Evolutionary conservation across 2,329 filamentous ascomycete species (phyloP).

Genomic region (Chlorencoelia australis): DNA sequence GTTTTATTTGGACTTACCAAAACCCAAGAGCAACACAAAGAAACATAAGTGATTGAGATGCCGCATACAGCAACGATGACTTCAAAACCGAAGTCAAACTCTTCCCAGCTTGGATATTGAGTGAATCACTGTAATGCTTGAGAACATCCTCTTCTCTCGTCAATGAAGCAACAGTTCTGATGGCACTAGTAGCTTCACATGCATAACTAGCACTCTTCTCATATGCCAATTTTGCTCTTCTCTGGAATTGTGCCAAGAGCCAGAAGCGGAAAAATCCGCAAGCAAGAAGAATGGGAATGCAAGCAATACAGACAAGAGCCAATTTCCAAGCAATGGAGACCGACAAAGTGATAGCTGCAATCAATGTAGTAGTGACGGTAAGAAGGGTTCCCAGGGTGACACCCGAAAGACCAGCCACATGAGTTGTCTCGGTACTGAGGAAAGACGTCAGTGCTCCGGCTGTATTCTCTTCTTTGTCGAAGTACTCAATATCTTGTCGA

Average conservation of each 20-base stretch:
- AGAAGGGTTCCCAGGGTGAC: conserved; percentile 79
- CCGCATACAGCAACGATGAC: conserved; percentile 71
- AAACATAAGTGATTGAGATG: conserved; percentile 76
- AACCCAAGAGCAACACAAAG: conserved; percentile 79
- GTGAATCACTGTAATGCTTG: conserved; percentile 54
- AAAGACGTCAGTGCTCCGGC: conserved; percentile 83
- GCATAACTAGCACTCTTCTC: conserved; percentile 75
- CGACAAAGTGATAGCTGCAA: conserved; percentile 60
- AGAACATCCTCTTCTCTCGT: conserved; percentile 80
- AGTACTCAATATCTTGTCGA: conserved; percentile 86
- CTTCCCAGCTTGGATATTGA: conserved; percentile 54
- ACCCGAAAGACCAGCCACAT: conserved; percentile 79
- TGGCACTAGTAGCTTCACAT: conserved; percentile 86
- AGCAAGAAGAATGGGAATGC: conserved; percentile 64
- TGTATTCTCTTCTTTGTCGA: conserved; percentile 82
- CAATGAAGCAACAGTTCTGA: conserved; percentile 84
- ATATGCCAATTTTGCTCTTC: conserved; percentile 70
- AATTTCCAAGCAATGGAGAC: conserved; percentile 82
- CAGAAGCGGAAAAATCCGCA: conserved; percentile 87
- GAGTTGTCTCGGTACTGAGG: conserved; percentile 79
- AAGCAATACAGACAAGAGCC: conserved; percentile 69
- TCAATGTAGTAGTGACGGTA: conserved; percentile 68
- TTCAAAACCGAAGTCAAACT: conserved; percentile 66
- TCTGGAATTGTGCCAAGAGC: conserved; percentile 70
- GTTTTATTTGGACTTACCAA: conserved; percentile 43